phyloP scores from a whole-genome alignment of 192 early-diverging fungal species.

The Funneliformis geosporum region DNA sequence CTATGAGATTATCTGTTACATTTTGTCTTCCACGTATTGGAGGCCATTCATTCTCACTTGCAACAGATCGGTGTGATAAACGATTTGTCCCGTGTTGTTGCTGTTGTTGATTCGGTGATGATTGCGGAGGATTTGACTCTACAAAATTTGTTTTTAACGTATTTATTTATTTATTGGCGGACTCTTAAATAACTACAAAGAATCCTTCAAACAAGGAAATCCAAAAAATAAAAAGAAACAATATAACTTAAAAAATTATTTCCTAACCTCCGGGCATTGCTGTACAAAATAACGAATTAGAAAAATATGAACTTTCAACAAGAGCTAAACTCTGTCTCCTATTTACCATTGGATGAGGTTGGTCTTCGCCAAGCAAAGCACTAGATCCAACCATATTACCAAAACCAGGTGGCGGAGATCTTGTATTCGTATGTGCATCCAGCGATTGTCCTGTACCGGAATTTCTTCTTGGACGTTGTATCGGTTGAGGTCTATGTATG shows the following conservation, averaged over 20 bases:
- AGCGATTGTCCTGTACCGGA: not conserved
- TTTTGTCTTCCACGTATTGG: conserved; percentile 19
- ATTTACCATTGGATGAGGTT: conserved; percentile 6
- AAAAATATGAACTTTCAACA: conserved; percentile 25
- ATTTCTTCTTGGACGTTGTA: conserved; percentile 38
- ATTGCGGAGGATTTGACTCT: not conserved
- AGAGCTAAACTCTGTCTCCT: conserved; percentile 26
- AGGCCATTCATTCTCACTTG: conserved; percentile 23
- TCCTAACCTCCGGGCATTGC: conserved; percentile 30
- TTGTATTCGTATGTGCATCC: conserved; percentile 9
- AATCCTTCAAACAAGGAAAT: not conserved
- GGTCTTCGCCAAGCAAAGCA: conserved; percentile 14
- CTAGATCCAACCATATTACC: conserved; percentile 18
- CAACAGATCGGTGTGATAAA: not conserved
- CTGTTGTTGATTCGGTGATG: conserved; percentile 14
- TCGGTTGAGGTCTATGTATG: conserved; percentile 47
- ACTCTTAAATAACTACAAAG: not conserved
- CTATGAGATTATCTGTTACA: not conserved
- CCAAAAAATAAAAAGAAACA: not conserved
- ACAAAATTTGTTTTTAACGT: not conserved
- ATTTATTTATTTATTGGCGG: not conserved
- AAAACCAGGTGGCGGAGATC: conserved; percentile 32
- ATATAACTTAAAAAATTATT: not conserved
- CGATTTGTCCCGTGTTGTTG: not conserved
- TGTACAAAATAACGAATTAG: conserved; percentile 29